Evolutionary conservation across 176 grass and related monocot genomes (phyloP), one percentile per base, ranked within the genome.

Genomic region (Oropetium thomaeum): DNA sequence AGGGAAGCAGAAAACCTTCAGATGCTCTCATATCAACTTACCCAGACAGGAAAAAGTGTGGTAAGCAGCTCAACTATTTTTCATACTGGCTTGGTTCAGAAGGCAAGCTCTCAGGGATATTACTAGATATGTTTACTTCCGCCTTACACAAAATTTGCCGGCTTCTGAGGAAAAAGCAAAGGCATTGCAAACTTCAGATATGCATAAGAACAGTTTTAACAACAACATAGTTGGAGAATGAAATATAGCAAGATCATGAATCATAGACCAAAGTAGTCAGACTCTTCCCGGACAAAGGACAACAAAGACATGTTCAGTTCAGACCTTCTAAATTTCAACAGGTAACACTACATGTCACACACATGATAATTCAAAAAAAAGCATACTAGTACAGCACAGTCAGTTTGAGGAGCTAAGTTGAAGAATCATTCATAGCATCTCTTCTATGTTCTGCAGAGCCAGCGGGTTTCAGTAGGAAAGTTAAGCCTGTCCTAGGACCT

Each of bases 11-110:
- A 54, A 85, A 85, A 69, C 34, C 48, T 25, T 87, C 10, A 65
- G 14, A 73, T 59, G 75, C n/a, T 69, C 39, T 62, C 31, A 61
- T 55, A 65, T 13, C 31, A 55, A 81, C 84, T 34, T 86, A 99
- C 96, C 96, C 96, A 98, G 78, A 95, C 75, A 70, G 96, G 96
- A 69, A 95, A 99, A 88, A 99, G 96, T 71, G 91, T 99, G 15
- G 91, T 99, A 28, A 99, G 89, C 57, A 98, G 70, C 76, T 94
- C 95, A 57, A 98, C 82, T 79, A 94, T 89, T 70, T 73, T 91
- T 98, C 93, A 66, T 93, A 97, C 49, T 83, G 43, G 67, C 29
- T 70, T 33, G 0, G 33, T 90, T 45, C 77, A 67, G 73, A 34
- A 51, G 84, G 78, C 14, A 44, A 47, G 59, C 51, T 90, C 30